Conservation (phyloP, 108 stramenopile species). For the Schizochytrium sp. region DNA sequence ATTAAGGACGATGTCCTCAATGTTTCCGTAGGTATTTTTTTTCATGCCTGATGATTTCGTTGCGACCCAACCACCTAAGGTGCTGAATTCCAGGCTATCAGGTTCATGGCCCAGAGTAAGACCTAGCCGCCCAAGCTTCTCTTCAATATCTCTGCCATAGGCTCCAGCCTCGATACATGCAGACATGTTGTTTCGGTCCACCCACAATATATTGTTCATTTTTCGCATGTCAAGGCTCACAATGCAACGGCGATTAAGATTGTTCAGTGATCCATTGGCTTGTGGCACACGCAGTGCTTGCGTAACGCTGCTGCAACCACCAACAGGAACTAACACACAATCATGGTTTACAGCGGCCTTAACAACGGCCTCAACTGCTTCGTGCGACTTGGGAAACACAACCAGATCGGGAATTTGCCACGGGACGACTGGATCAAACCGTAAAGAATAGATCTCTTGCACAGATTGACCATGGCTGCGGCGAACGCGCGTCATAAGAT, state of each 20-base stretch:
- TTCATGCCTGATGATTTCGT: conserved; percentile 97
- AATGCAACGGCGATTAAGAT: conserved; percentile 79
- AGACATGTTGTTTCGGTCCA: conserved; percentile 87
- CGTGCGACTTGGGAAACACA: conserved; percentile 43
- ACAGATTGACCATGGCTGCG: conserved; percentile 35
- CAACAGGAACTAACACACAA: conserved; percentile 89
- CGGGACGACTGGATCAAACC: neutral
- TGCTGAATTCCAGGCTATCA: conserved; percentile 93
- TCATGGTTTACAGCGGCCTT: conserved; percentile 75
- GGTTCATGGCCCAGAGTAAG: conserved; percentile 95
- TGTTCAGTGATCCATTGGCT: conserved; percentile 83
- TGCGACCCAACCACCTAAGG: conserved; percentile 95
- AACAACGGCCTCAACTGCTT: conserved; percentile 77
- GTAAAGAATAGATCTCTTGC: conserved; percentile 29
- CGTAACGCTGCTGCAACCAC: conserved; percentile 92
- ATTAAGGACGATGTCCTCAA: conserved; percentile 91
- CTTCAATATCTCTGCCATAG: conserved; percentile 81
- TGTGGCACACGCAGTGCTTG: conserved; percentile 84
- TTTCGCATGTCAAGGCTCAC: conserved; percentile 78
- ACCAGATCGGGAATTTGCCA: conserved; percentile 37
- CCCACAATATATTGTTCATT: conserved; percentile 82
- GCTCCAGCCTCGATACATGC: conserved; percentile 90
- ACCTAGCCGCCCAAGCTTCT: conserved; percentile 80
- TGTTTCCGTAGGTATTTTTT: conserved; percentile 92
- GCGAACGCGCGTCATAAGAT: neutral